Evolutionary conservation across 2,329 filamentous ascomycete species (phyloP).

Genomic region (Aureobasidium sp.): DNA sequence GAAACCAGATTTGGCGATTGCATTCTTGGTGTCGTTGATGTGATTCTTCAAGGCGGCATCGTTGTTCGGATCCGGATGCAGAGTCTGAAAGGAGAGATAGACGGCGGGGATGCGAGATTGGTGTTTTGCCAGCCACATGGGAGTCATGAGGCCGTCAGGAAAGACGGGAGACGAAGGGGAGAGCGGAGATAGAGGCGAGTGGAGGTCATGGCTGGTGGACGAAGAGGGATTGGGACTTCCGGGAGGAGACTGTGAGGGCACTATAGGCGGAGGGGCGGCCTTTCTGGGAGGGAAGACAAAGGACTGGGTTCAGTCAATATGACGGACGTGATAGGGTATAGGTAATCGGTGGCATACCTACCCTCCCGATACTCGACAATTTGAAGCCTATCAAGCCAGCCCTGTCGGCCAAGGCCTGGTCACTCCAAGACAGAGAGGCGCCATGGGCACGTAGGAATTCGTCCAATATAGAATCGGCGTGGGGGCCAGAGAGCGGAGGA

Average conservation of each 20-base stretch:
- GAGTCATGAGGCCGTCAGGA: conserved; percentile 80
- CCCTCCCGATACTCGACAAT: conserved; percentile 70
- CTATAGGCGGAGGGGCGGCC: conserved; percentile 51
- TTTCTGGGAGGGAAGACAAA: conserved; percentile 57
- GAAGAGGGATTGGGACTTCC: conserved; percentile 32
- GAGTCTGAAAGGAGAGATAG: conserved; percentile 72
- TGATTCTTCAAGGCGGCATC: conserved; percentile 81
- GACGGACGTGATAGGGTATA: neutral
- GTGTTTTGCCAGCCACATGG: conserved; percentile 81
- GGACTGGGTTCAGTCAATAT: conserved; percentile 31
- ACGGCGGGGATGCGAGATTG: conserved; percentile 75
- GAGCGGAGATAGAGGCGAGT: conserved; percentile 87
- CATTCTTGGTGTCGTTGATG: conserved; percentile 67
- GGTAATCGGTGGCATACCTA: conserved; percentile 48
- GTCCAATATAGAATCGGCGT: conserved; percentile 58
- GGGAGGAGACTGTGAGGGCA: conserved; percentile 44
- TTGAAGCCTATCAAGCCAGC: conserved; percentile 52
- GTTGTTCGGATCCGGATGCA: conserved; percentile 65
- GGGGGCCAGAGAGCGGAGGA: conserved; percentile 57
- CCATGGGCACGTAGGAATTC: conserved; percentile 62
- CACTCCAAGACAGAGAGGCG: conserved; percentile 60
- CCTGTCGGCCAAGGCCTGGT: conserved; percentile 43
- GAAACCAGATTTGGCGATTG: conserved; percentile 64
- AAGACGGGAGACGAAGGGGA: conserved; percentile 77
- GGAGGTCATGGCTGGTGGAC: conserved; percentile 49